Evolutionary conservation across 2,329 filamentous ascomycete genomes (phyloP).

Genomic region (Penicillium sp.): DNA sequence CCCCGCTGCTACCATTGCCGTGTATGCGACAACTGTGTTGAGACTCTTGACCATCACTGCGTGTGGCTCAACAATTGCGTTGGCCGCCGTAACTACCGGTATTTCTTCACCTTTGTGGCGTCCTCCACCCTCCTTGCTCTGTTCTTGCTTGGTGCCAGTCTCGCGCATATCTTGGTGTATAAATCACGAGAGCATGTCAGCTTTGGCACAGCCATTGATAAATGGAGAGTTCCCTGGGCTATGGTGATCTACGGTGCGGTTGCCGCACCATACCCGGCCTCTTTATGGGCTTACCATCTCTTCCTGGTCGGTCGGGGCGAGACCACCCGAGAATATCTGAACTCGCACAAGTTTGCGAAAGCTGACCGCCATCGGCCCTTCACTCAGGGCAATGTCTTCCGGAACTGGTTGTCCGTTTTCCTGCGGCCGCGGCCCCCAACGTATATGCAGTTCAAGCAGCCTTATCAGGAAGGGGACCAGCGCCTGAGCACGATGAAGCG

Average conservation of each 20-base stretch:
- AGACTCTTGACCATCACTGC: conserved; percentile 95
- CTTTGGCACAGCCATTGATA: conserved; percentile 61
- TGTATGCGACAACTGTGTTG: conserved; percentile 91
- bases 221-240: conserved; percentile 72
- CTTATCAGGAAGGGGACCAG: conserved; percentile 72
- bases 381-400: conserved; percentile 63
- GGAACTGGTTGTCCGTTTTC: conserved; percentile 74
- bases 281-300: conserved; percentile 77
- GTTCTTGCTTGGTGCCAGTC: conserved; percentile 65
- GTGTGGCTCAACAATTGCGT: conserved; percentile 99
- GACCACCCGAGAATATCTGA: conserved; percentile 91
- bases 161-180: conserved; percentile 74
- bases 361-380: conserved; percentile 87
- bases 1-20: conserved; percentile 93
- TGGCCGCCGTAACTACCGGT: conserved; percentile 92
- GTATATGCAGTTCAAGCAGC: conserved; percentile 76
- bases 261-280: conserved; percentile 67
- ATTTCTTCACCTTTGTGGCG: conserved; percentile 86
- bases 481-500: conserved; percentile 58
- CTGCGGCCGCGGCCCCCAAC: conserved; percentile 75
- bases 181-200: conserved; percentile 54
- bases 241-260: conserved; percentile 77
- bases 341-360: conserved; percentile 88
- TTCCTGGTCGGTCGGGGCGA: conserved; percentile 86
- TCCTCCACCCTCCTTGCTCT: conserved; percentile 65